Evolutionary conservation across 192 early-diverging fungal species (phyloP).

Genomic region (Gonapodya prolifera): DNA sequence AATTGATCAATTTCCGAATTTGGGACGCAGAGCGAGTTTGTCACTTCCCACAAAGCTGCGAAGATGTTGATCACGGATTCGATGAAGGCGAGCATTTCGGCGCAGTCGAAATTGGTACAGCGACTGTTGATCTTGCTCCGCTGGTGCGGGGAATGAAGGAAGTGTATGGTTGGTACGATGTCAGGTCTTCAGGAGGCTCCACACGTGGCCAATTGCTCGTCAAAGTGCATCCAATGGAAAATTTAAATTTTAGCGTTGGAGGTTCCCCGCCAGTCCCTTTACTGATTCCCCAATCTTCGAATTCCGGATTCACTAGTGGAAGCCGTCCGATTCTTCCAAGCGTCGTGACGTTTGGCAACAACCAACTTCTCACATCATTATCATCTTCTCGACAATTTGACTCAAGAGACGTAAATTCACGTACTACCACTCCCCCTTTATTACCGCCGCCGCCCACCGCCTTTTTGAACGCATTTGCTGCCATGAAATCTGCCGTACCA

Average conservation of each 20-base stretch:
- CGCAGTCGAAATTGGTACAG: neutral
- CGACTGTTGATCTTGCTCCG: neutral
- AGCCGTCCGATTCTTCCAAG: neutral
- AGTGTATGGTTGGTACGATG: neutral
- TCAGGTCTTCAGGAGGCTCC: neutral
- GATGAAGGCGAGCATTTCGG: neutral
- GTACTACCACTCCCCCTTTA: neutral
- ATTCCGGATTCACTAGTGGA: neutral
- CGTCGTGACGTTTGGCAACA: neutral
- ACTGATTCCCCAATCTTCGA: neutral
- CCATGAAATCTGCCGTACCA: neutral
- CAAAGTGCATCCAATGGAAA: neutral
- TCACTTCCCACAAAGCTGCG: neutral
- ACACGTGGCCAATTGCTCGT: neutral
- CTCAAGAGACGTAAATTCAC: too few species aligned
- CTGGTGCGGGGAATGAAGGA: neutral
- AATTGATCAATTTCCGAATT: neutral
- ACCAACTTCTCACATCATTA: too few species aligned
- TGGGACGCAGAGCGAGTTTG: neutral
- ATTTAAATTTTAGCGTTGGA: neutral
- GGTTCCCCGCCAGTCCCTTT: neutral
- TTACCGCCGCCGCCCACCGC: neutral
- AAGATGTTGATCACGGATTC: neutral
- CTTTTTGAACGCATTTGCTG: neutral
- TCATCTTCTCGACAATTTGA: too few species aligned